Evolutionary conservation across 306 rosid species (phyloP), one percentile per base, ranked within the genome.

Genomic region (Sesbania bispinosa): DNA sequence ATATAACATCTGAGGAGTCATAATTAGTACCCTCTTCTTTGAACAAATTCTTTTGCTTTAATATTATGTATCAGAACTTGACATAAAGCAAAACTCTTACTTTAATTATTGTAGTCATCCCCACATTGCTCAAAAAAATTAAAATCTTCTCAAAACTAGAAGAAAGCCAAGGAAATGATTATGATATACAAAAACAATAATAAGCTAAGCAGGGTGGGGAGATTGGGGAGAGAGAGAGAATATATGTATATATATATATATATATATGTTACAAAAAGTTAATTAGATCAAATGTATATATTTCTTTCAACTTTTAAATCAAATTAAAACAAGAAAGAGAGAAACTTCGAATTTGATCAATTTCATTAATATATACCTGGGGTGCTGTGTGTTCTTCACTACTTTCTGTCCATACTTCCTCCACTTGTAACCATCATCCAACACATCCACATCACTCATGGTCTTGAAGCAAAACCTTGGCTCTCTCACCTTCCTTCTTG

Each of bases 401-500:
- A 95, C 99, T 85, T 95, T 95, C 84, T 95, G 99, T 61, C 99
- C 99, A 71, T 95, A 95, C 84, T 95, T 95, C 58, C 99, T 89
- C 99, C 99, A 94, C 48, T 94, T 94, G 90, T 94, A 94, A 35
- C 99, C 99, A 82, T 95, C 99, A 63, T 95, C 99, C 74, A 95
- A 82, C 59, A 95, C 99, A 86, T 95, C 99, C 6, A 95, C 96
- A 38, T 95, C 97, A 51, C 96, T 95, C 90, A 95, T 66, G 14
- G 99, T 95, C 85, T 95, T 91, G 93, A 95, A 95, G 80, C 96
- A 89, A 85, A 95, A 95, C 84, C 99, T 89, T 46, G 99, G 99
- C 53, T 91, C 99, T 62, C 99, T 89, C 77, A 95, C 97, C 69
- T 89, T 95, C 74, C 96, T 89, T 72, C 99, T 82, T 67, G 81